phyloP scores from a whole-genome alignment of 257 asterid genomes.

The Rehmannia glutinosa region DNA sequence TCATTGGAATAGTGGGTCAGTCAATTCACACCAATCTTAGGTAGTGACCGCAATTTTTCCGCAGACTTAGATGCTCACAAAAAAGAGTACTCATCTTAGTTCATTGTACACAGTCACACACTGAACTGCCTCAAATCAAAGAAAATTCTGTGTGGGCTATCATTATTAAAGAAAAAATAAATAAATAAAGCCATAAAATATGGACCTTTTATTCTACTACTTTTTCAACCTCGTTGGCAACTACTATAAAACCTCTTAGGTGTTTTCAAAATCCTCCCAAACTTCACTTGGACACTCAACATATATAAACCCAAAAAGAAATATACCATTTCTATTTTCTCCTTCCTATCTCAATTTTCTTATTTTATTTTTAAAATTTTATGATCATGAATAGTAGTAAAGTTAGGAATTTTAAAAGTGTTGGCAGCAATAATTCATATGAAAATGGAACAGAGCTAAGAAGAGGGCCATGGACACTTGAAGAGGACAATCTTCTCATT shows the following conservation, averaged over 20 bases:
- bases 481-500: conserved; percentile 72
- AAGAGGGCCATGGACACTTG: conserved; percentile 85
- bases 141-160: conserved; percentile 29
- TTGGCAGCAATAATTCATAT: not conserved
- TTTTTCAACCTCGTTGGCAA: too few species aligned
- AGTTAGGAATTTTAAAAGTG: not conserved
- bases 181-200: conserved; percentile 18
- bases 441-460: conserved; percentile 54
- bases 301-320: not conserved
- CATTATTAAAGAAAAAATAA: not conserved
- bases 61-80: conserved; percentile 24
- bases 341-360: not conserved
- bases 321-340: not conserved
- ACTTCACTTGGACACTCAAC: conserved; percentile 20
- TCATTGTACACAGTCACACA: conserved; percentile 31
- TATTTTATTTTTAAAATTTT: not conserved
- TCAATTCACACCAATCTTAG: conserved; percentile 15
- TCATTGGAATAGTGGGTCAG: conserved; percentile 16
- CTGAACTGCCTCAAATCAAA: conserved; percentile 18
- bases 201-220: too few species aligned
- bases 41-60: conserved; percentile 10
- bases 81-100: conserved; percentile 30
- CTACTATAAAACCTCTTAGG: conserved; percentile 42
- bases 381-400: conserved; percentile 21
- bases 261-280: conserved; percentile 7